These are phyloP conservation scores for Mucor velutinosus DNA, from an alignment of 371 early-diverging fungal species.

Conservation along the genomic window DNA sequence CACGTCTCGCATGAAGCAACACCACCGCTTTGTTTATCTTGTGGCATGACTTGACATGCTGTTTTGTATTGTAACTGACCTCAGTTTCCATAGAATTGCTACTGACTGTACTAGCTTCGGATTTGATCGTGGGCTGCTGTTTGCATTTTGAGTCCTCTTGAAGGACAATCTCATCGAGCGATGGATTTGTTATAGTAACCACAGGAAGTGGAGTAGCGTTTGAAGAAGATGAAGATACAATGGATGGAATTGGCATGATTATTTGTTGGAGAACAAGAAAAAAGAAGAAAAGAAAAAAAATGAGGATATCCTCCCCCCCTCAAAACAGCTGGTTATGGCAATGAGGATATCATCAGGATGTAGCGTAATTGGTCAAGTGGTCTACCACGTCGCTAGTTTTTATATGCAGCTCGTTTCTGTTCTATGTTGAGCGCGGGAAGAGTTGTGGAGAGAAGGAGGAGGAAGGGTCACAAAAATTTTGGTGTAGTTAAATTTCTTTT, in stretches of 20 bases:
- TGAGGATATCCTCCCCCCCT: background rate
- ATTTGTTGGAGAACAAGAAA: background rate
- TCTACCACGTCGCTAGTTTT: background rate
- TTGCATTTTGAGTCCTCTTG: background rate
- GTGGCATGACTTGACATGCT: background rate
- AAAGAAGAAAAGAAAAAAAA: background rate
- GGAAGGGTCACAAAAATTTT: background rate
- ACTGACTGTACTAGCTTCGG: background rate
- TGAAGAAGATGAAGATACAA: background rate
- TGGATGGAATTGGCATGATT: constrained; percentile 17
- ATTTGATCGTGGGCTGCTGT: background rate
- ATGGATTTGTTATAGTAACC: background rate
- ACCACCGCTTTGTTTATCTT: constrained; percentile 5
- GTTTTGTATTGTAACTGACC: background rate
- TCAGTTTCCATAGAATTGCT: constrained; percentile 12
- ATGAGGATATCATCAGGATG: background rate
- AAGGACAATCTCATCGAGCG: background rate
- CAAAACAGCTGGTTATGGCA: constrained; percentile 5
- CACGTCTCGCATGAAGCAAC: constrained; percentile 17
- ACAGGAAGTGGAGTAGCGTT: background rate
- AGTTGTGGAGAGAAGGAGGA: background rate
- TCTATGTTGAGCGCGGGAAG: background rate
- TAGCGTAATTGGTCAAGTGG: background rate
- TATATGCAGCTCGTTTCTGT: background rate
- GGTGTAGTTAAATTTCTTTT: background rate